These are phyloP conservation scores for Kodamaea kaohsiungensis DNA, from an alignment of 805 yeast genomes.

Conservation along the genomic window DNA sequence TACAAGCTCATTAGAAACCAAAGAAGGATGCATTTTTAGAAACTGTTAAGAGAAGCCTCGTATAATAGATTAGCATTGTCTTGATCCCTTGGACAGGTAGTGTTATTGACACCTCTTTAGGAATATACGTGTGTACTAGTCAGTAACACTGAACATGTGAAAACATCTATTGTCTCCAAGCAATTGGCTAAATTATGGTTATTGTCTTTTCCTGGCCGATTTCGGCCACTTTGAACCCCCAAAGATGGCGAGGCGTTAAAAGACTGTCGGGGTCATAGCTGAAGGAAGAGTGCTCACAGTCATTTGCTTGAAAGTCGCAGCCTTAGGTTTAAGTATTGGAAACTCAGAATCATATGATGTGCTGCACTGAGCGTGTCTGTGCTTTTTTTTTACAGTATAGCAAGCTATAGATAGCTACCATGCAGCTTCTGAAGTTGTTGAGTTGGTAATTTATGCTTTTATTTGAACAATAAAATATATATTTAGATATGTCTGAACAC, in stretches of 20 bases:
- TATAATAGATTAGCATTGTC: background rate
- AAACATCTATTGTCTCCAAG: background rate
- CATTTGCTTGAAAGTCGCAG: too few relatives aligned
- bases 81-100: background rate
- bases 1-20: background rate
- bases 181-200: background rate
- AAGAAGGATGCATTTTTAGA: background rate
- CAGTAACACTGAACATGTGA: background rate
- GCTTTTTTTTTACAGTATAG: background rate
- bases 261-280: background rate
- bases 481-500: background rate
- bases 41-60: background rate
- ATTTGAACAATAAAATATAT: background rate
- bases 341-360: background rate
- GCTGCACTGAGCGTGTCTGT: background rate
- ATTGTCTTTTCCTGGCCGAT: background rate
- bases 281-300: background rate
- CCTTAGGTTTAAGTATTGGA: too few relatives aligned
- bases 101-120: background rate
- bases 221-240: background rate
- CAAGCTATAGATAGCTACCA: background rate
- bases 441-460: background rate
- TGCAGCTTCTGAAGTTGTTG: background rate
- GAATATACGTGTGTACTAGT: background rate
- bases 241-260: background rate